These are phyloP conservation scores for Metarhizium humberi DNA, from an alignment of 2,329 filamentous ascomycete species.

Conservation along the genomic window DNA sequence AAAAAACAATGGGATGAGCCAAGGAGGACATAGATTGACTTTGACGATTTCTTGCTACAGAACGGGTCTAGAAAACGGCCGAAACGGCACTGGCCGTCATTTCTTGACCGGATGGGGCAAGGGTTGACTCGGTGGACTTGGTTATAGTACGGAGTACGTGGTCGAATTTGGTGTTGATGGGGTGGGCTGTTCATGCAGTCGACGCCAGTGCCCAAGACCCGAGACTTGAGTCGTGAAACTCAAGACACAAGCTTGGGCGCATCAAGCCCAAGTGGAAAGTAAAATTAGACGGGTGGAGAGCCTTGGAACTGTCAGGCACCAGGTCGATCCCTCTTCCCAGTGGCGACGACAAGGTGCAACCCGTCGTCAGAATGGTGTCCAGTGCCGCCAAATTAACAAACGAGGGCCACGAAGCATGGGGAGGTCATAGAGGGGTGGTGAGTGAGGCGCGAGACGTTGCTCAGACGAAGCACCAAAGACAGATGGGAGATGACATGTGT, in stretches of 20 bases:
- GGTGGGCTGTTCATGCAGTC: slow-evolving; percentile 6
- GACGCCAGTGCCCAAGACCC: slow-evolving; percentile 4
- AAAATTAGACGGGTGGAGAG: slow-evolving; percentile 1
- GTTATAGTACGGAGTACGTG: neutral
- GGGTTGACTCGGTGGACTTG: neutral
- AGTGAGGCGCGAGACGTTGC: neutral
- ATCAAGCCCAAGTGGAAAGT: slow-evolving; percentile 1
- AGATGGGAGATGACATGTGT: neutral
- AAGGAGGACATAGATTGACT: neutral
- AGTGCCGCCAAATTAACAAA: neutral
- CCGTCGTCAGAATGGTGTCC: no score
- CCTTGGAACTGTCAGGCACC: slow-evolving; percentile 1
- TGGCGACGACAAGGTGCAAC: neutral
- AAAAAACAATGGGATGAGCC: neutral
- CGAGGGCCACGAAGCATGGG: no score
- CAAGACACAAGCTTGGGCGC: neutral
- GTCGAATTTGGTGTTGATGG: slow-evolving; percentile 1
- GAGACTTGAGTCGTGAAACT: neutral
- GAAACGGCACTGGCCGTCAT: slow-evolving; percentile 1
- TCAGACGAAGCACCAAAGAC: neutral
- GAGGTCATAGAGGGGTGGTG: no score
- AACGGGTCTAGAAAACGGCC: neutral
- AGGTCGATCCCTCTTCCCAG: neutral
- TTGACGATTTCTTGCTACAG: neutral
- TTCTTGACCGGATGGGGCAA: slow-evolving; percentile 6